phyloP scores from a whole-genome alignment of 2,329 filamentous ascomycete species.

The Alternaria ventricosa region DNA sequence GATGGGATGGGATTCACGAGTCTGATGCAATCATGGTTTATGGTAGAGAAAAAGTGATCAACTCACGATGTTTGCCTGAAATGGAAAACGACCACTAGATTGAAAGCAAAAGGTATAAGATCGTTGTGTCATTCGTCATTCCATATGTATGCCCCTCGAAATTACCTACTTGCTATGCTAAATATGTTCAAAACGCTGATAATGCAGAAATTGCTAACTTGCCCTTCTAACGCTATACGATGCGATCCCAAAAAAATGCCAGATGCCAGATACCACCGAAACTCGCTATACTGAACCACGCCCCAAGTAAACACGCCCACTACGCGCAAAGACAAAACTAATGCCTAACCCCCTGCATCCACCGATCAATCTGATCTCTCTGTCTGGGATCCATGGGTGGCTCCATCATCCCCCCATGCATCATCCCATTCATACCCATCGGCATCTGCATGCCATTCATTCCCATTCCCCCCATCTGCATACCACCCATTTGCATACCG shows the following conservation, averaged over 20 bases:
- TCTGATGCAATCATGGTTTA: neutral
- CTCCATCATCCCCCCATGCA: conserved; percentile 33
- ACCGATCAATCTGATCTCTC: conserved; percentile 65
- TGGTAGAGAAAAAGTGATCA: neutral
- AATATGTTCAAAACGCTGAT: neutral
- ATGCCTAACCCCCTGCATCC: conserved; percentile 57
- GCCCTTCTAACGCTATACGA: neutral
- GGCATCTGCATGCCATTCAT: conserved; percentile 10
- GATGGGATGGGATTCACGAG: no score
- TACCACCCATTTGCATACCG: conserved; percentile 19
- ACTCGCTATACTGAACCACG: neutral
- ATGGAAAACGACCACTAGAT: neutral
- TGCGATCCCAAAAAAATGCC: neutral
- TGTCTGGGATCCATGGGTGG: conserved; percentile 56
- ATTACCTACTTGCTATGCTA: neutral
- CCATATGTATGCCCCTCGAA: neutral
- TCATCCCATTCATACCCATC: conserved; percentile 27
- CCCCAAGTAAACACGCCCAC: neutral
- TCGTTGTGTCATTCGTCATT: neutral
- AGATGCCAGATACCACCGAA: neutral
- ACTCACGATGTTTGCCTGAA: neutral
- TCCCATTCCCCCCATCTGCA: neutral
- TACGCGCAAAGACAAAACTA: conserved; percentile 4
- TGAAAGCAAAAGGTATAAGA: neutral
- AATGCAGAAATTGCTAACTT: neutral